Base-by-base conservation (phyloP, 2,329 filamentous ascomycete species). In the Aquanectria penicillioides region DNA sequence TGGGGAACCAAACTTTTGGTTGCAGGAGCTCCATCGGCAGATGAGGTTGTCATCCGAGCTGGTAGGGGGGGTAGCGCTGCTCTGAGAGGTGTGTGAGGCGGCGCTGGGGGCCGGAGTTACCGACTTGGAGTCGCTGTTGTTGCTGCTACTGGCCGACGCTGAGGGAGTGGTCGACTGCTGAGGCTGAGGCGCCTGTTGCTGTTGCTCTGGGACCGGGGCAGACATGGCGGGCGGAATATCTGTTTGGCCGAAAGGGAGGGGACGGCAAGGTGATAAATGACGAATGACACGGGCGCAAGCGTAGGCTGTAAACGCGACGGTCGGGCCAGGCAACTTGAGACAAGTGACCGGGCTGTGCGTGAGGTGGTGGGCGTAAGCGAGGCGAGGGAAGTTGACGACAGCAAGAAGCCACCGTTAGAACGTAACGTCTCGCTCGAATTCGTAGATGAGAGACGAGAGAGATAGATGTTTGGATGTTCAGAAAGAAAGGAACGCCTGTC, bases 21-120 rank as follows among this genome's bases (percentile, higher is more conserved):
- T 80, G 70, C 86, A 89, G 50, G 78, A 76, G 59, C 81, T 81
- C 86, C 86, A 89, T 65, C 84, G 83, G 74, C 86, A 89, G 52
- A 81, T 80, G 28, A 89, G 80, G 69, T 82, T 84, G 63, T 88
- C 86, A 26, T 84, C 80, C 38, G 66, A 62, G n/a, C 57, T 43
- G 57, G 73, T 72, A 37, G 78, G 78, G 18, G 80, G 75, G 8
- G 78, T 75, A 52, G 64, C 58, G 57, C 74, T 75, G 55, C 78
- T 77, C 65, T 80, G 77, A 9, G 80, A 78, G 6, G 77, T 77
- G 55, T 78, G 79, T 38, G 80, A 81, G 7, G 81, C 76, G n/a
- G 78, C 74, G 18, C 80, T 81, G 2, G 83, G 80, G 3, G 81
- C 83, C 3, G 83, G 83, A 2, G 84, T 86, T 52, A 78, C 81